Conservation (phyloP, 257 asterid genomes). For the Jasminum sambac region DNA sequence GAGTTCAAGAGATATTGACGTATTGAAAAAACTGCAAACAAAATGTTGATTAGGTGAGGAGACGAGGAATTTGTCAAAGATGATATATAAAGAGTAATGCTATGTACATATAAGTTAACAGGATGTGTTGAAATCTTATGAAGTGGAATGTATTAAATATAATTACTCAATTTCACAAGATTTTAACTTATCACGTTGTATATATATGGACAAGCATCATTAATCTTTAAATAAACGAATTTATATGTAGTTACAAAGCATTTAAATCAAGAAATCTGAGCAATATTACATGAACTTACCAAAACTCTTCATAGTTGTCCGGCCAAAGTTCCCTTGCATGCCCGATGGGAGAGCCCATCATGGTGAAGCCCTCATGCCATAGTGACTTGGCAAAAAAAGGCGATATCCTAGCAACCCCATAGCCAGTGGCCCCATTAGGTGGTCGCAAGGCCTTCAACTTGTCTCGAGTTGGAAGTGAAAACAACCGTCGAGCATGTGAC, state of each 20-base stretch:
- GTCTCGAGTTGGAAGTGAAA: conserved; percentile 44
- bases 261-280: neutral
- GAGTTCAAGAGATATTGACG: no score
- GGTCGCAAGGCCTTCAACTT: conserved; percentile 54
- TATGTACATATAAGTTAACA: no score
- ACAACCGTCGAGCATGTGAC: conserved; percentile 45
- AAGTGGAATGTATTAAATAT: no score
- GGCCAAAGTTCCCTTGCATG: conserved; percentile 88
- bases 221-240: neutral
- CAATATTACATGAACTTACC: conserved; percentile 51
- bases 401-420: conserved; percentile 69
- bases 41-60: neutral
- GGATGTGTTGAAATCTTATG: no score
- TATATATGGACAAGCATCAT: no score
- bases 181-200: no score
- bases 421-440: conserved; percentile 64
- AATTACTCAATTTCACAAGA: no score
- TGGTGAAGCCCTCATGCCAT: conserved; percentile 96
- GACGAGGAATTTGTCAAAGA: neutral
- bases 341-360: conserved; percentile 59
- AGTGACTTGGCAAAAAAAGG: conserved; percentile 57
- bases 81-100: no score
- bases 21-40: neutral
- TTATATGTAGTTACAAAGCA: neutral
- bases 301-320: conserved; percentile 40